These are phyloP conservation scores for Candida yuanshanica DNA, from an alignment of 805 yeast genomes.

Conservation along the genomic window DNA sequence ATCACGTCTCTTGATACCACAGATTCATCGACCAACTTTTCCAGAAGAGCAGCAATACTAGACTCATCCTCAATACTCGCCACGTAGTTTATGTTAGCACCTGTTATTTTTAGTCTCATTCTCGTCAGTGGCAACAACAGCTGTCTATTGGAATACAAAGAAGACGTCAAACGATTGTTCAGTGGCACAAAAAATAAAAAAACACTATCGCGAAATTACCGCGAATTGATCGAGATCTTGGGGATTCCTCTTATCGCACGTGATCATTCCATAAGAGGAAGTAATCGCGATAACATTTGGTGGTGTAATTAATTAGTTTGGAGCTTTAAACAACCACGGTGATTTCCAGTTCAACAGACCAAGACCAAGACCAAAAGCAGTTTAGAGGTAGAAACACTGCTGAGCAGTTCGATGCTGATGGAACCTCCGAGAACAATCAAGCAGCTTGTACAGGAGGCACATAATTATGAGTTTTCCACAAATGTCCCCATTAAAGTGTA, in stretches of 20 bases:
- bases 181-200: no score
- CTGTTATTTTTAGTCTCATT: slow-evolving; percentile 36
- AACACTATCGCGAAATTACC: no score
- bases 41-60: slow-evolving; percentile 29
- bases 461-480: slow-evolving; percentile 47
- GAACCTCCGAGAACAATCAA: slow-evolving; percentile 19
- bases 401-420: background rate
- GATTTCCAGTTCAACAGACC: background rate
- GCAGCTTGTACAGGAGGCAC: slow-evolving; percentile 42
- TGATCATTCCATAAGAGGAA: no score
- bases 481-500: slow-evolving; percentile 47
- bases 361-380: background rate
- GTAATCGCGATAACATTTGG: background rate
- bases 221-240: no score
- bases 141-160: no score
- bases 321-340: background rate
- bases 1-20: slow-evolving; percentile 2
- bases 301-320: no score
- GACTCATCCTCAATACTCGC: slow-evolving; percentile 32
- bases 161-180: no score
- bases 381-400: background rate
- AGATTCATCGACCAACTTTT: slow-evolving; percentile 9
- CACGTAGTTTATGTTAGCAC: slow-evolving; percentile 25
- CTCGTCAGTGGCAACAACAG: background rate
- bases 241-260: background rate